Percentiles rank a stretch among this genome's conserved stretches.
These are phyloP conservation scores for Cyclotella baltica DNA, from an alignment of 108 stramenopile species.

Conservation along the genomic window DNA sequence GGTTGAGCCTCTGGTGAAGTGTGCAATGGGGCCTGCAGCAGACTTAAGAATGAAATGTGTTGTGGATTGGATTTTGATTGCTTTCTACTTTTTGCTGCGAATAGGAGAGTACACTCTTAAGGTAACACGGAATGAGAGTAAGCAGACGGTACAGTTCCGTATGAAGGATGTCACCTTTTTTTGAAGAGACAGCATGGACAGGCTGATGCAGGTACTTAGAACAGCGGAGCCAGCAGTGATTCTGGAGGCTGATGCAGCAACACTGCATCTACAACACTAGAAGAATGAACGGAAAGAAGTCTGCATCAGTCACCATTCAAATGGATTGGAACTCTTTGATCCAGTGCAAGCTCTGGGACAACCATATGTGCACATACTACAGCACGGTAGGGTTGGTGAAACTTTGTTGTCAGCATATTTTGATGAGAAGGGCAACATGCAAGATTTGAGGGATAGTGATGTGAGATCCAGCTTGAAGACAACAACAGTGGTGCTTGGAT, in stretches of 20 bases:
- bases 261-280: not conserved
- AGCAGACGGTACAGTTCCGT: not conserved
- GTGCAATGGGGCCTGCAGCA: not conserved
- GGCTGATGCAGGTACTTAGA: not conserved
- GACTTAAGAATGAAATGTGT: not conserved
- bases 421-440: not conserved
- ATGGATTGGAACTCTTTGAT: not conserved
- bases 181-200: not conserved
- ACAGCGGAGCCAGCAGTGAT: not conserved
- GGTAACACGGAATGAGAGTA: not conserved
- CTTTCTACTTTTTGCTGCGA: no score
- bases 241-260: not conserved
- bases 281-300: constrained; percentile 5
- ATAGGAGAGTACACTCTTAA: no score
- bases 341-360: not conserved
- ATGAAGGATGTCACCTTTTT: not conserved
- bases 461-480: not conserved
- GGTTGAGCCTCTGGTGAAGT: not conserved
- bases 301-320: not conserved
- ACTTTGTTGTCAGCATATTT: constrained; percentile 3
- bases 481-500: not conserved
- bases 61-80: not conserved
- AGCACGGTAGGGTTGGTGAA: not conserved
- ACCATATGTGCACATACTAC: not conserved
- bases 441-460: not conserved